Evolutionary conservation across 768 basidiomycete species (phyloP), one percentile per base, ranked within the genome.

Genomic region (Galerina sulciceps): DNA sequence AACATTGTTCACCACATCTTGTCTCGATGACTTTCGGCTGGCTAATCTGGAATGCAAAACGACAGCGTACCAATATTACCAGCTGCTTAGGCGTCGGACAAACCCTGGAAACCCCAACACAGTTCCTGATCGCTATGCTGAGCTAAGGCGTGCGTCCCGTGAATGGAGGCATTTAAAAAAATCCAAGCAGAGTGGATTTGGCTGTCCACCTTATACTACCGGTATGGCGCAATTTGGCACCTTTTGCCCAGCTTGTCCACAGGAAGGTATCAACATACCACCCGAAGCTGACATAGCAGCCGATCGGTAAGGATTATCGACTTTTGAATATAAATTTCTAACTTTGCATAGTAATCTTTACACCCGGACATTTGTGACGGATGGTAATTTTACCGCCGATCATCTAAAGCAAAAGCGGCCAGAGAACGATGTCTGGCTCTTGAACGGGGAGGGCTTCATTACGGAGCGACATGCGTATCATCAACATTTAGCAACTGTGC

Each of bases 161-260:
- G 26, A 31, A 31, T 31, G 26, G 26, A 4, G 26, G 26, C 8
- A 31, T 31, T 2, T 31, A 8, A 31, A 31, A 3, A 31, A 31
- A 8, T 2, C 8, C 0, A 31, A 31, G 26, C 26, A 31, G 8
- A 31, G 26, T 8, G 26, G 26, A 31, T 31, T 8, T 8, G 26
- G 26, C 8, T 8, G 0, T 0, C 4, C 8, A 8, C 8, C 8
- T 4, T 8, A 0, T 8, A n/a, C n/a, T n/a, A n/a, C 26, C 5
- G 46, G 20, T 1, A 15, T 3, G 8, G 63, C 53, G 0, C 59
- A 59, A 31, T 46, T 68, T 4, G 59, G 57, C 2, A 35, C 53
- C 0, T 68, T 59, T 23, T 69, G 67, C 36, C 53, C 63, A 0
- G 60, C 65, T 1, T 69, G 67, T 36, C 65, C 67, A 0, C 63